Evolutionary conservation across 257 asterid species (phyloP), one percentile per base, ranked within the genome.

Genomic region (Nicotiana noctiflora): DNA sequence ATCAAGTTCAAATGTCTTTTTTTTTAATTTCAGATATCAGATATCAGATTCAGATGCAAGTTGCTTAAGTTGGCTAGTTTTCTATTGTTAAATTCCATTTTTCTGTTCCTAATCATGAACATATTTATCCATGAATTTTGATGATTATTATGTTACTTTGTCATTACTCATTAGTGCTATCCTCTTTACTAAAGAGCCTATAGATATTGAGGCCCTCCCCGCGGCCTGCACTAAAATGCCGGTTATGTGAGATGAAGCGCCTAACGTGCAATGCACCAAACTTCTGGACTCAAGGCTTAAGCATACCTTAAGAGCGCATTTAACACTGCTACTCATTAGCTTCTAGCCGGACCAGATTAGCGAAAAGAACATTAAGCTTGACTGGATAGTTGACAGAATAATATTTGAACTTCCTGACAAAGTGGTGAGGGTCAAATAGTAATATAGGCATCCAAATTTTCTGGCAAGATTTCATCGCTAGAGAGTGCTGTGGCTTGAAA

Each of bases 141-240:
- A 68, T 40, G 76, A 68, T 10, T 68, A 37, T 53, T 29, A 68
- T 68, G 5, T 6, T 67, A 67, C 27, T 37, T 68, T 68, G 76
- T 68, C 56, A 68, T n/a, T 44, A 40, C n/a, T n/a, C n/a, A n/a
- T n/a, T n/a, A n/a, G 18, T 66, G 52, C 76, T 67, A 67, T 67
- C 76, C 55, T 67, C 76, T 40, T 25, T 40, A 5, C 44, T 5
- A 53, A 2, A 67, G 44, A 67, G 21, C 32, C 29, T 68, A 40
- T 40, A n/a, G 76, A 68, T 68, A n/a, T 68, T 37, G 76, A 37
- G 76, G 21, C 56, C 32, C 32, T 11, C 3, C 32, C 56, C 2
- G 13, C 56, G 19, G 76, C 32, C 56, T n/a, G 11, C 56, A 37
- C 76, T 68, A 21, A 23, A 68, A 37, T 23, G 46, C n/a, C 3